These are phyloP conservation scores for Pestalotiopsis fici DNA, from an alignment of 2,329 filamentous ascomycete genomes.

Conservation along the genomic window DNA sequence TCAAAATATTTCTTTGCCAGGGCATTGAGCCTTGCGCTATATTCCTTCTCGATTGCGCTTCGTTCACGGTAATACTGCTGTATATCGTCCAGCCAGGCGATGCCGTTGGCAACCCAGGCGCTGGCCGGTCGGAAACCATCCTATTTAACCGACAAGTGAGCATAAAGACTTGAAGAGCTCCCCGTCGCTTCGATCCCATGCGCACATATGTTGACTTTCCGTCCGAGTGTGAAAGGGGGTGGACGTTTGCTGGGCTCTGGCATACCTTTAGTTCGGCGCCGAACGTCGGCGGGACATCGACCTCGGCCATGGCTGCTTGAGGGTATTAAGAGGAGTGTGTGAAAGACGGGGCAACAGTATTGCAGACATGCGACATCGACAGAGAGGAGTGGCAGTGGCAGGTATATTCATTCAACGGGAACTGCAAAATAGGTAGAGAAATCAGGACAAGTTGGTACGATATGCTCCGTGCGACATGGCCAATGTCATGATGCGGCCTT, in stretches of 20 bases:
- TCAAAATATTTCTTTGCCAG: slow-evolving; percentile 97
- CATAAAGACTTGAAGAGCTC: slow-evolving; percentile 10
- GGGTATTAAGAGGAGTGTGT: slow-evolving; percentile 8
- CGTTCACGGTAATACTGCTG: slow-evolving; percentile 97
- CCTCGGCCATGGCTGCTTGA: slow-evolving; percentile 68
- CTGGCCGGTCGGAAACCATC: slow-evolving; percentile 97
- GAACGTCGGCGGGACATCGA: slow-evolving; percentile 83
- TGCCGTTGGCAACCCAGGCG: slow-evolving; percentile 85
- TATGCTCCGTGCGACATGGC: slow-evolving; percentile 16
- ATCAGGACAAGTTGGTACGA: neutral
- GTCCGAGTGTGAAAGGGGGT: slow-evolving; percentile 14
- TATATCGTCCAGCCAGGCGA: slow-evolving; percentile 94
- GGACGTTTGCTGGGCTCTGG: slow-evolving; percentile 9
- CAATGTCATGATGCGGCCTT: slow-evolving; percentile 16
- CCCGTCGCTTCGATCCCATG: neutral
- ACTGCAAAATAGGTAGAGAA: neutral
- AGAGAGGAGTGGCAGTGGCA: neutral
- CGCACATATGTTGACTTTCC: slow-evolving; percentile 9
- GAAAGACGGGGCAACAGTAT: slow-evolving; percentile 9
- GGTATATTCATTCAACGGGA: slow-evolving; percentile 5
- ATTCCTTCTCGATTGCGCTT: slow-evolving; percentile 94
- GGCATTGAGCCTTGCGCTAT: slow-evolving; percentile 81
- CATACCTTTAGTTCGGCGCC: slow-evolving; percentile 90
- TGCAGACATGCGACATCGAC: slow-evolving; percentile 20
- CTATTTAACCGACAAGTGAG: slow-evolving; percentile 43